These are phyloP conservation scores for Ensete glaucum DNA, from an alignment of 176 grass and related monocot genomes.

Conservation along the genomic window DNA sequence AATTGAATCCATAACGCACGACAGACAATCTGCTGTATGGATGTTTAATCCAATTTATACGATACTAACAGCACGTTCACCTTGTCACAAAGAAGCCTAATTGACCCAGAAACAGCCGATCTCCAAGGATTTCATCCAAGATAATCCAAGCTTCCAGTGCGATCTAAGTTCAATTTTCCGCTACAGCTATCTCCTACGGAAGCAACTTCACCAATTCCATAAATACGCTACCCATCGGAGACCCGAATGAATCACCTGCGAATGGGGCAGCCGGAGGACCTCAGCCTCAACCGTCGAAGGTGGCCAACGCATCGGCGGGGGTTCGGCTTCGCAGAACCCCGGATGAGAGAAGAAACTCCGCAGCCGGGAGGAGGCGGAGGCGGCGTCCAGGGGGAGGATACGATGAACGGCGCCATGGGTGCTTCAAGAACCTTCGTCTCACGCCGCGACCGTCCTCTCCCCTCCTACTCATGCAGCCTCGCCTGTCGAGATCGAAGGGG, in stretches of 20 bases:
- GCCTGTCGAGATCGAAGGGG: background rate
- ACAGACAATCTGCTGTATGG: background rate
- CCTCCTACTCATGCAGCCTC: slow-evolving; percentile 11
- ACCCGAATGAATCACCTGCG: slow-evolving; percentile 1
- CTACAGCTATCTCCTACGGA: background rate
- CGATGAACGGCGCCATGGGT: slow-evolving; percentile 20
- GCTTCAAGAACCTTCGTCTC: slow-evolving; percentile 21
- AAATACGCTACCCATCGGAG: too few relatives aligned
- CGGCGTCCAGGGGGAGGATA: background rate
- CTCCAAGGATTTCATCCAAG: background rate
- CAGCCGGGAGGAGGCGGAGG: background rate
- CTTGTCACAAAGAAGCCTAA: too few relatives aligned
- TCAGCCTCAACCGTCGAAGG: slow-evolving; percentile 2
- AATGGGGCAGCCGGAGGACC: background rate
- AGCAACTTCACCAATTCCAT: too few relatives aligned
- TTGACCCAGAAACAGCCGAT: too few relatives aligned
- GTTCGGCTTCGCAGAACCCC: background rate
- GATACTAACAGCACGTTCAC: too few relatives aligned
- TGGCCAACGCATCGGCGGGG: background rate
- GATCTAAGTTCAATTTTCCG: background rate
- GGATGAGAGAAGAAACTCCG: background rate
- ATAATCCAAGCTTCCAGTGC: background rate
- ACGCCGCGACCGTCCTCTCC: background rate
- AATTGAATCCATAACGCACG: background rate
- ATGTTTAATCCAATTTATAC: background rate